Evolutionary conservation across 2,329 filamentous ascomycete genomes (phyloP).

Genomic region (Beauveria bassiana): DNA sequence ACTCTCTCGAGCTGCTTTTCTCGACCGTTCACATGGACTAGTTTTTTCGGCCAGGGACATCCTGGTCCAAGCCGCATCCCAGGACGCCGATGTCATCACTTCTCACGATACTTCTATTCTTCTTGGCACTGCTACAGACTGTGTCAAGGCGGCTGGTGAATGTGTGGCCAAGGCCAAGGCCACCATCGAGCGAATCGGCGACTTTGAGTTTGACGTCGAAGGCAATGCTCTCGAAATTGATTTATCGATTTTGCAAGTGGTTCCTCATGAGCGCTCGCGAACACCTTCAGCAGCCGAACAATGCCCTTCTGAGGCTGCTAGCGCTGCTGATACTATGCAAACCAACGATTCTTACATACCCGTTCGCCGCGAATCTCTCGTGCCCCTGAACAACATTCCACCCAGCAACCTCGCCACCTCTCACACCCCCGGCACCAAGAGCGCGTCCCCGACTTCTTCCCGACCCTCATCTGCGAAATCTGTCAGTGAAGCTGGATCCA

Average conservation of each 20-base stretch:
- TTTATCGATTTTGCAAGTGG: slow-evolving; percentile 39
- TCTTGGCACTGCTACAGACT: slow-evolving; percentile 72
- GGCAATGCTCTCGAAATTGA: slow-evolving; percentile 47
- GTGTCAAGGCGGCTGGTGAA: slow-evolving; percentile 83
- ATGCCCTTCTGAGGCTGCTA: slow-evolving; percentile 28
- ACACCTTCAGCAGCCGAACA: slow-evolving; percentile 24
- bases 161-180: slow-evolving; percentile 81
- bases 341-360: slow-evolving; percentile 29
- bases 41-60: slow-evolving; percentile 76
- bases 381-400: slow-evolving; percentile 55
- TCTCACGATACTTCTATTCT: slow-evolving; percentile 71
- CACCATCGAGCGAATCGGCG: slow-evolving; percentile 80
- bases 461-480: slow-evolving; percentile 32
- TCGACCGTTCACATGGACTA: slow-evolving; percentile 69
- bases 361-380: slow-evolving; percentile 29
- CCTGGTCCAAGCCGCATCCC: slow-evolving; percentile 58
- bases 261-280: slow-evolving; percentile 26
- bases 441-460: slow-evolving; percentile 29
- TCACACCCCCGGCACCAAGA: slow-evolving; percentile 31
- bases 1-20: slow-evolving; percentile 67
- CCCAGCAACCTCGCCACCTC: slow-evolving; percentile 57
- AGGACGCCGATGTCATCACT: slow-evolving; percentile 71
- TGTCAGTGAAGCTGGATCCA: slow-evolving; percentile 34
- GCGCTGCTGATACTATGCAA: slow-evolving; percentile 31
- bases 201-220: slow-evolving; percentile 80